Base-by-base conservation (phyloP, 208 protist genomes). In the Wallacemonas sp. region DNA sequence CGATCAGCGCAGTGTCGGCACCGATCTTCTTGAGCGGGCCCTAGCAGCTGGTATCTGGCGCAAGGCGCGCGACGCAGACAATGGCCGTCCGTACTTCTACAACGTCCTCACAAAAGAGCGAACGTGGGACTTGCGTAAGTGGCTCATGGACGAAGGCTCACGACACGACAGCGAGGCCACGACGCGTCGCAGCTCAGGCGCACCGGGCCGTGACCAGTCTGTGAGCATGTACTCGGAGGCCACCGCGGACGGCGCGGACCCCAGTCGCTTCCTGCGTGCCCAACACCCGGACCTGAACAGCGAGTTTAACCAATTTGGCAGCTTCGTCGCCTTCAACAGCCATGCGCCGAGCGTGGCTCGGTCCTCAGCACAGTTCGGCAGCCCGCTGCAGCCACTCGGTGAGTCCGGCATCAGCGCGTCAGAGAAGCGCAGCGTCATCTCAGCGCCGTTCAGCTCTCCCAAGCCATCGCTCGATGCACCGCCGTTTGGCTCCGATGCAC, bases 41-140 rank as follows among this genome's bases (percentile, higher is more conserved):
- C 37, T 87, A 13, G 33, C 67, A 48, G 63, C 46, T 44, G 79
- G 79, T 0, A 48, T 48, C n/a, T 87, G 81, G 81, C 71, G 71
- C 21, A 39, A 53, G 3, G 32, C 67, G 29, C 54, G 6, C 22
- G 70, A 87, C 30, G 52, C 46, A 27, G 33, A n/a, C 4, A 81
- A 64, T 0, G 73, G 74, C 15, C 68, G 50, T 54, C 53, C 48
- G n/a, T 87, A 81, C 61, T 87, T 79, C 63, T 78, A 79, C 50
- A 55, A 87, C 48, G 66, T 58, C 3, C 37, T 41, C 12, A 84
- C 76, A 2, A 72, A 67, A 54, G 37, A 78, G 30, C 78, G 70
- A 22, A 73, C 67, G 24, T 87, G 77, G 81, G 63, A 87, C 27
- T 57, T 83, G 36, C 53, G 33, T 15, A 73, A 85, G 66, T 76